Base-by-base conservation (phyloP, 1,139 yeast species). In the Suhomyces anneliseae region DNA sequence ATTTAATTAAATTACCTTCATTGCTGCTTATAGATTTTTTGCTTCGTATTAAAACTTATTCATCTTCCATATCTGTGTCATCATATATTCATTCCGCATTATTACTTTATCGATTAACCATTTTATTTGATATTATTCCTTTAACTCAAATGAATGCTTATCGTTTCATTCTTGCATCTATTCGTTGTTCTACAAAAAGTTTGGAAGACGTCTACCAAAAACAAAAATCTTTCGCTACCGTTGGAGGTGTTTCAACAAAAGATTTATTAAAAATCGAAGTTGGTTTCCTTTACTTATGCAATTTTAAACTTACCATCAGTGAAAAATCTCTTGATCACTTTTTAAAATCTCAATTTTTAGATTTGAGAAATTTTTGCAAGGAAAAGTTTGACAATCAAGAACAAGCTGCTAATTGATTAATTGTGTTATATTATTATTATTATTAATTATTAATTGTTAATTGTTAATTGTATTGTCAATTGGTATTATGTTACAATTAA, bases 181-280 rank as follows among this genome's bases (percentile, higher is more conserved):
- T 75, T n/a, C 60, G 80, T 46, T 72, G 79, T 50, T 74, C 72
- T 62, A 71, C 76, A 6, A 75, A 75, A 55, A 66, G 62, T 26
- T 54, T 74, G 41, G 80, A 75, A 51, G 80, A 75, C 50, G 59
- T 74, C 11, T 70, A 71, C 53, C 80, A 75, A 51, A 72, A 69
- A 47, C 80, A 75, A 48, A 65, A 66, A 48, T 56, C 69, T 11
- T 75, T 72, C 56, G 76, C 78, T 4, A 70, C 75, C 1, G 79
- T 75, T 2, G 79, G 76, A 4, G 80, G 80, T 0, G 75, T 74
- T 3, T 65, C 68, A 33, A 58, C 59, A 10, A 64, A 64, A 38
- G 79, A 75, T 45, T 64, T 75, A 45, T 66, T 62, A 45, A 68
- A 64, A 46, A 64, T 74, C 29, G 80, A 75, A 54, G 69, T 74